Evolutionary conservation across 2,329 filamentous ascomycete species (phyloP), one percentile per base, ranked within the genome.

Genomic region (Fusarium hostae): DNA sequence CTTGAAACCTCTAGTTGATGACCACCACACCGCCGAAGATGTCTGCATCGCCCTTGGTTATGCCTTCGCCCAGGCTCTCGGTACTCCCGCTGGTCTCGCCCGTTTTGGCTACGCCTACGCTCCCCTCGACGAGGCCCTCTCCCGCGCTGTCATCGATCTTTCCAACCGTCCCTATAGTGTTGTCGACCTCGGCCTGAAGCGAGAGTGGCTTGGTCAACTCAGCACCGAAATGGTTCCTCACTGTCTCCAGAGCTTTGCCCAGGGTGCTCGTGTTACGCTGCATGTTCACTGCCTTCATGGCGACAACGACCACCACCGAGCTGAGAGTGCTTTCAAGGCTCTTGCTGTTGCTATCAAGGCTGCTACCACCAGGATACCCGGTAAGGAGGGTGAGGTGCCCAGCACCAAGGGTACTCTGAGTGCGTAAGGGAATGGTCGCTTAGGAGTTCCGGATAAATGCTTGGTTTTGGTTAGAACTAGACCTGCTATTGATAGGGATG

Each of bases 1-100:
- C 50, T 59, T 55, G 18, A 57, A 50, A 60, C 50, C 30, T 43
- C 40, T 52, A 95, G 94, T 99, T 81, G 96, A 99, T 84, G 96
- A 98, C 87, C 96, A 99, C 85, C 96, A 99, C 88, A 98, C 95
- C 12, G 92, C 95, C 71, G 96, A 99, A 86, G 96, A 99, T 81
- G 92, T 94, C 66, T 98, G 94, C 84, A 92, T 99, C 73, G 94
- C 95, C 18, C 90, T 99, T 26, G 96, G 96, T 52, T 86, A 87
- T 75, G 94, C 94, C 63, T 98, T 98, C 84, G 92, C 92, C 78
- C 82, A 87, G 52, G 94, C 95, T 20, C 89, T 99, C 44, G 91
- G 92, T 70, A 89, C 89, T 13, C 92, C 92, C 12, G 87, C 91
- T 32, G 96, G 95, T 22, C 90, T 98, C 52, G 92, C 94, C 63